Conservation (phyloP, 2,329 filamentous ascomycete genomes). For the Periconia digitata region DNA sequence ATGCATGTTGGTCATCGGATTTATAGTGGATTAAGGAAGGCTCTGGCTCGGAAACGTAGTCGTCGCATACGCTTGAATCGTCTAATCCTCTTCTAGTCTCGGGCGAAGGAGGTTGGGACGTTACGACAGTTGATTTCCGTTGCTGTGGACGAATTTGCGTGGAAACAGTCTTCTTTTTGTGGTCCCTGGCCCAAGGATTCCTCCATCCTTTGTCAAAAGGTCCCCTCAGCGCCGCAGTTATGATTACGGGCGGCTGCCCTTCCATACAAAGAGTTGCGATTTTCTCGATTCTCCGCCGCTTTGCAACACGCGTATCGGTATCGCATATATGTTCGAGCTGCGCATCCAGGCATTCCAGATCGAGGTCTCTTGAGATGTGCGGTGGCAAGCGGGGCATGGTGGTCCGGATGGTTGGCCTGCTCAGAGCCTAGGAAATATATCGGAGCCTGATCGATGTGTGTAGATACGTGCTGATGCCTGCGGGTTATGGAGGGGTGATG, state of each 20-base stretch:
- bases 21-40: constrained; percentile 11
- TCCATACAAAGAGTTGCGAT: constrained; percentile 61
- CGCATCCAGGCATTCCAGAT: constrained; percentile 20
- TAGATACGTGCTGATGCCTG: not conserved
- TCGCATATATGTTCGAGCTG: constrained; percentile 54
- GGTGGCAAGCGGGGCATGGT: constrained; percentile 21
- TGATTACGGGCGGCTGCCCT: constrained; percentile 58
- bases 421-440: no score
- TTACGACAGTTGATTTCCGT: no score
- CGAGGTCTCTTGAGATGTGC: constrained; percentile 27
- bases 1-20: constrained; percentile 20
- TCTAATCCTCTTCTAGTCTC: constrained; percentile 2
- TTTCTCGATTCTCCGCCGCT: constrained; percentile 59
- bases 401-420: not conserved
- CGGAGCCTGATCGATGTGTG: not conserved
- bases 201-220: constrained; percentile 55
- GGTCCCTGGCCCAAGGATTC: constrained; percentile 36
- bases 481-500: not conserved
- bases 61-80: not conserved
- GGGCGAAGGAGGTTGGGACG: not conserved
- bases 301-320: constrained; percentile 55
- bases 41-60: constrained; percentile 17
- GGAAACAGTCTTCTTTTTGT: constrained; percentile 1
- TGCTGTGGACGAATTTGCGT: not conserved
- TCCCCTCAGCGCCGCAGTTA: constrained; percentile 63